These are phyloP conservation scores for Trichoderma atrobrunneum DNA, from an alignment of 2,329 filamentous ascomycete species.

Conservation along the genomic window DNA sequence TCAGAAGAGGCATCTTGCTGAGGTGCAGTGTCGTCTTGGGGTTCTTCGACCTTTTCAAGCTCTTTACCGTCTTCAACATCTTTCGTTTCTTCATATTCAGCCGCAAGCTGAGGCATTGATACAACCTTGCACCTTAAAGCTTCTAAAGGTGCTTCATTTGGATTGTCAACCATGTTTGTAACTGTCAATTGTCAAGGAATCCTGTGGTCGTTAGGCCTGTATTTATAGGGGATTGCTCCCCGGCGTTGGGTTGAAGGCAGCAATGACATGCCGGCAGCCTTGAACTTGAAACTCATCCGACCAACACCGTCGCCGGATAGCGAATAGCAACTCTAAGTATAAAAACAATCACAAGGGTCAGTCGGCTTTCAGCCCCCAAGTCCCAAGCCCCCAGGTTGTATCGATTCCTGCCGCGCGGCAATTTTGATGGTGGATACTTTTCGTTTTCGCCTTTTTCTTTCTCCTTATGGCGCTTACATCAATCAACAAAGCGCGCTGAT, in stretches of 20 bases:
- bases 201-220: accelerated
- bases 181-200: background rate
- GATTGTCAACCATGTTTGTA: background rate
- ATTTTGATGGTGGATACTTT: background rate
- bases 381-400: background rate
- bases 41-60: background rate
- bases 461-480: background rate
- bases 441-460: background rate
- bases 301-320: background rate
- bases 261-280: background rate
- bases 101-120: background rate
- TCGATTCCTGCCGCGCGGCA: background rate
- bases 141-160: background rate
- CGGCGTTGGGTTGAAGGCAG: background rate
- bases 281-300: background rate
- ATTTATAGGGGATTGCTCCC: background rate
- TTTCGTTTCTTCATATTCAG: background rate
- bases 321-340: background rate
- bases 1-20: background rate
- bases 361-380: background rate
- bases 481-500: background rate
- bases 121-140: background rate
- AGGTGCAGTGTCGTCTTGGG: accelerated
- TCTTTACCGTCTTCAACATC: background rate
- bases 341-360: background rate